Percentiles rank a stretch among this genome's conserved stretches.
phyloP scores from a whole-genome alignment of 176 grass and related monocot genomes.

The Ampelocalamus luodianensis region DNA sequence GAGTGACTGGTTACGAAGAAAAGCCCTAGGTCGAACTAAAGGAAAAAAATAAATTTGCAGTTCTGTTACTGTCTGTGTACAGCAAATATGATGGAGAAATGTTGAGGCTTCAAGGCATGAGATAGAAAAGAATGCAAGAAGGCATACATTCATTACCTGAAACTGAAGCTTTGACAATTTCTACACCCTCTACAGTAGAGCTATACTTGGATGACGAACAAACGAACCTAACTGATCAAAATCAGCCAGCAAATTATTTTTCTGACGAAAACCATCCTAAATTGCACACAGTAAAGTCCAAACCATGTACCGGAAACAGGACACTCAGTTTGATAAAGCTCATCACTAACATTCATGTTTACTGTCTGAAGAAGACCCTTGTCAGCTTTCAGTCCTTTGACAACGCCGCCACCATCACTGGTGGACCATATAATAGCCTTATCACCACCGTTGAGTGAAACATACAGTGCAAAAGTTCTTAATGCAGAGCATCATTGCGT shows the following conservation, averaged over 20 bases:
- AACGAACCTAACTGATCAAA: neutral
- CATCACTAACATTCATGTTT: neutral
- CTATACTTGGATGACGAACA: neutral
- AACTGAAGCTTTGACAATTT: neutral
- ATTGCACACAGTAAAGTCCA: neutral
- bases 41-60: conserved; percentile 1
- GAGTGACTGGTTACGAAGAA: conserved; percentile 33
- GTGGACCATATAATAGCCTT: neutral
- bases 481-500: neutral
- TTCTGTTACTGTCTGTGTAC: conserved; percentile 24
- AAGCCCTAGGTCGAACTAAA: conserved; percentile 26
- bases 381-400: neutral
- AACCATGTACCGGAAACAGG: neutral
- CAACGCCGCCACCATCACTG: neutral
- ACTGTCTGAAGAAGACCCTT: neutral
- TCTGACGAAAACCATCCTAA: neutral
- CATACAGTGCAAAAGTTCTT: neutral
- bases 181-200: neutral
- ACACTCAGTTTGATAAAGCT: neutral
- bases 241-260: neutral
- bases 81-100: neutral
- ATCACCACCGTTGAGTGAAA: neutral
- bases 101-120: conserved; percentile 22
- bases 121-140: neutral
- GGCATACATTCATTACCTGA: neutral